These are phyloP conservation scores for Rhodamnia rubescens DNA, from an alignment of 345 rosid species.

Conservation along the genomic window DNA sequence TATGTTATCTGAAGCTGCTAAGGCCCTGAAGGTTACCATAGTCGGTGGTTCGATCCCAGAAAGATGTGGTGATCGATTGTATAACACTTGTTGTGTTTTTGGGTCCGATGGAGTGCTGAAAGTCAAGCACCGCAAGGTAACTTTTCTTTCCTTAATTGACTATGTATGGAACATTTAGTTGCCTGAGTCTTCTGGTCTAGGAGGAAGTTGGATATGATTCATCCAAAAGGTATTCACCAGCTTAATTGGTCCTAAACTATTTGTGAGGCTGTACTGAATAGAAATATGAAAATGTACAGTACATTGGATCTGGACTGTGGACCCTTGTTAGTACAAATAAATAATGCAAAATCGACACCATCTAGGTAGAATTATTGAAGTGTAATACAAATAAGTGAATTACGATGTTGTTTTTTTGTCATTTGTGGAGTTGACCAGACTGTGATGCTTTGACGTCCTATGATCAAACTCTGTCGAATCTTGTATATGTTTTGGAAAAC, in stretches of 20 bases:
- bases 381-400: background rate
- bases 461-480: background rate
- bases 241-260: background rate
- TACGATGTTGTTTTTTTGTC: background rate
- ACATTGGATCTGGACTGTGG: background rate
- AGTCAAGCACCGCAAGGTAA: conserved; percentile 91
- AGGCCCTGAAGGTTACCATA: conserved; percentile 53
- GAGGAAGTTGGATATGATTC: background rate
- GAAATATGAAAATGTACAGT: background rate
- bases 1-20: conserved; percentile 74
- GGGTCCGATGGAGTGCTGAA: conserved; percentile 56
- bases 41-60: conserved; percentile 92
- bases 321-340: background rate
- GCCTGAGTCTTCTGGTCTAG: background rate
- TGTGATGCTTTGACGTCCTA: background rate
- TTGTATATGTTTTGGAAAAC: background rate
- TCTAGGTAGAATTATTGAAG: background rate
- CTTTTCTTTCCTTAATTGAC: background rate
- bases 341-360: background rate
- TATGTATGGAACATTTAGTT: background rate
- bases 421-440: background rate
- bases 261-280: background rate
- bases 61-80: conserved; percentile 51
- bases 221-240: background rate
- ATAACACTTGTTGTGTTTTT: conserved; percentile 81